Conservation (phyloP, 2,329 filamentous ascomycete genomes). For the Claviceps pazoutovae region DNA sequence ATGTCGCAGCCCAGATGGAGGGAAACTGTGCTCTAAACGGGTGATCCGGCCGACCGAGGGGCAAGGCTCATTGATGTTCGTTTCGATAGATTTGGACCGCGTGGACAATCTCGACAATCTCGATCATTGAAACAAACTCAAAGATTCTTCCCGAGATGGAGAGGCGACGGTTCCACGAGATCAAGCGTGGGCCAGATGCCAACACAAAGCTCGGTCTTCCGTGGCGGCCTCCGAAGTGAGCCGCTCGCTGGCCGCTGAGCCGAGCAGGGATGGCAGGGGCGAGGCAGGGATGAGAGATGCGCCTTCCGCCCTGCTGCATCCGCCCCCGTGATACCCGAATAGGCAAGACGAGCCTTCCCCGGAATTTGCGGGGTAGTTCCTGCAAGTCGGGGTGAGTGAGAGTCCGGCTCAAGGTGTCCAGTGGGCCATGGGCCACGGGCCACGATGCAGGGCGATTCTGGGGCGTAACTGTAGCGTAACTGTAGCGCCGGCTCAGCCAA, state of each 20-base stretch:
- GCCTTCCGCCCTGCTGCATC: not conserved
- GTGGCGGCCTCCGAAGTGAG: not conserved
- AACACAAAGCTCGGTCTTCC: too few species aligned
- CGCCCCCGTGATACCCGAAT: constrained; percentile 5
- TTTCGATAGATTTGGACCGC: too few species aligned
- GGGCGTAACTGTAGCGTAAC: not conserved
- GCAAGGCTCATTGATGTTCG: too few species aligned
- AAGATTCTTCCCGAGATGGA: not conserved
- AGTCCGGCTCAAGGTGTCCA: not conserved
- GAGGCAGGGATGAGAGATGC: not conserved
- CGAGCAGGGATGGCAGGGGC: not conserved
- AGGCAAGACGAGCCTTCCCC: constrained; percentile 7
- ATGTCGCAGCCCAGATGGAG: too few species aligned
- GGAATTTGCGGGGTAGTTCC: constrained; percentile 4
- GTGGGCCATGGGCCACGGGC: not conserved
- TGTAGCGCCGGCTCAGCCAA: not conserved
- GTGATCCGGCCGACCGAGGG: too few species aligned
- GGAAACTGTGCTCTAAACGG: too few species aligned
- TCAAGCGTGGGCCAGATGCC: not conserved
- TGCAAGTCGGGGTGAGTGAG: not conserved
- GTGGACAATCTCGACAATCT: too few species aligned
- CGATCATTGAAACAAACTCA: too few species aligned
- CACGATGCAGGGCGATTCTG: not conserved
- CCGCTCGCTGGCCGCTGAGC: not conserved
- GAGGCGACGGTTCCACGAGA: not conserved